phyloP scores from a whole-genome alignment of 495 filamentous ascomycete species.

The Penicillium waksmanii region DNA sequence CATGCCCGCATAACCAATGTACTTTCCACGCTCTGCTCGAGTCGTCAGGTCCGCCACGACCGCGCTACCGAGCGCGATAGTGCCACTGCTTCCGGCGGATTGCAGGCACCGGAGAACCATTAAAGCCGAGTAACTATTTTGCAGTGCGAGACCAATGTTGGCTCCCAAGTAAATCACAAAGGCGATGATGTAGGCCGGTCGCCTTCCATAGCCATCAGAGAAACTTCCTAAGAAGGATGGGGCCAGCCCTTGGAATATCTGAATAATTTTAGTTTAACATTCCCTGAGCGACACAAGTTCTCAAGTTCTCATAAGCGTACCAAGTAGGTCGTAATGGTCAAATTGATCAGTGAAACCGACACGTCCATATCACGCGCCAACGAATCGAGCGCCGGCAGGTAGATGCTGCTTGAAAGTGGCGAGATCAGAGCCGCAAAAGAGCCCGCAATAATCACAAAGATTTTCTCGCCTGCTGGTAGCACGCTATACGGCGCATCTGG shows the following conservation, averaged over 20 bases:
- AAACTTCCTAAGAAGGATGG: slow-evolving; percentile 52
- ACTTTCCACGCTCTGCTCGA: slow-evolving; percentile 48
- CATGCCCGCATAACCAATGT: slow-evolving; percentile 41
- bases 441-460: slow-evolving; percentile 31
- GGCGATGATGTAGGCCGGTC: slow-evolving; percentile 46
- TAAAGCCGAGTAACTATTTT: slow-evolving; percentile 48
- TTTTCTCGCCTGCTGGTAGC: slow-evolving; percentile 29
- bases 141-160: slow-evolving; percentile 52
- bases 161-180: slow-evolving; percentile 49
- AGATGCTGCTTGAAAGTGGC: slow-evolving; percentile 48
- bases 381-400: slow-evolving; percentile 45
- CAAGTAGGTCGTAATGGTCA: slow-evolving; percentile 50
- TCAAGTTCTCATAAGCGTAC: slow-evolving; percentile 23
- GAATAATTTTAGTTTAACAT: slow-evolving; percentile 6
- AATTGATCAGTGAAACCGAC: slow-evolving; percentile 44
- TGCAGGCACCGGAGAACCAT: slow-evolving; percentile 55
- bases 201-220: slow-evolving; percentile 51
- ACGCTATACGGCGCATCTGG: slow-evolving; percentile 29
- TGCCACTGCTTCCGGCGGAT: slow-evolving; percentile 49
- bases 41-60: slow-evolving; percentile 48
- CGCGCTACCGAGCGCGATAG: slow-evolving; percentile 43
- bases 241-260: slow-evolving; percentile 55
- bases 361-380: slow-evolving; percentile 42
- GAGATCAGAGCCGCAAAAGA: slow-evolving; percentile 40
- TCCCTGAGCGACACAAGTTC: neutral